Evolutionary conservation across 1,284 basidiomycete species (phyloP).

Genomic region (Rugosomyces carneus): DNA sequence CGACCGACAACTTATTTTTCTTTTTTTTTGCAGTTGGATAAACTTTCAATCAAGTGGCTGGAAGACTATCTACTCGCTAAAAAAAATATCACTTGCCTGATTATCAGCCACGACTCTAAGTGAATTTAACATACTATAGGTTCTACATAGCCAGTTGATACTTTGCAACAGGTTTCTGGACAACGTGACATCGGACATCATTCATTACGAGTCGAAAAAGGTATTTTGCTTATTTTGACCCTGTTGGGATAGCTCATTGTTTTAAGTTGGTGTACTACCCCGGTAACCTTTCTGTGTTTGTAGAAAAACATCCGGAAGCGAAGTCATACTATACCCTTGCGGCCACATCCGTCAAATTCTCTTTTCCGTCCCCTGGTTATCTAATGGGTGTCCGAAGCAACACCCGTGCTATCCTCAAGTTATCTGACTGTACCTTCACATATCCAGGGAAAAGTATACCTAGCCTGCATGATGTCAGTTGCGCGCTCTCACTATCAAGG

Average conservation of each 20-base stretch:
- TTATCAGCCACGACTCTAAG: slow-evolving; percentile 98
- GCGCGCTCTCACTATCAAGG: slow-evolving; percentile 89
- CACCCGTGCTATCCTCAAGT: slow-evolving; percentile 94
- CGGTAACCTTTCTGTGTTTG: slow-evolving; percentile 91
- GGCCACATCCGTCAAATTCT: slow-evolving; percentile 92
- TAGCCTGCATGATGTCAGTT: slow-evolving; percentile 85
- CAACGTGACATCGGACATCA: slow-evolving; percentile 95
- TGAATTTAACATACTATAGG: slow-evolving; percentile 29
- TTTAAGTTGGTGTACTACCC: slow-evolving; percentile 86
- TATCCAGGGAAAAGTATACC: slow-evolving; percentile 86
- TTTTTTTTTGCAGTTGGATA: slow-evolving; percentile 63
- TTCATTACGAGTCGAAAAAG: slow-evolving; percentile 97
- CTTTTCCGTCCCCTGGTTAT: slow-evolving; percentile 94
- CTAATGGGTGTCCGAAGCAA: slow-evolving; percentile 97
- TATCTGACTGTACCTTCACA: slow-evolving; percentile 89
- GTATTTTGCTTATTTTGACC: slow-evolving; percentile 26
- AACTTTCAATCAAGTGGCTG: slow-evolving; percentile 88
- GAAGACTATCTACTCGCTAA: slow-evolving; percentile 85
- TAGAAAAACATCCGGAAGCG: slow-evolving; percentile 88
- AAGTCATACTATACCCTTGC: slow-evolving; percentile 97
- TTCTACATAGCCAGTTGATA: slow-evolving; percentile 3
- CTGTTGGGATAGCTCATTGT: background rate
- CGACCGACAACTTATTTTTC: too few relatives aligned
- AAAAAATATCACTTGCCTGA: slow-evolving; percentile 85
- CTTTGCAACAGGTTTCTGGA: slow-evolving; percentile 74